Base-by-base conservation (phyloP, 768 basidiomycete species). In the Tulasnella sp. region DNA sequence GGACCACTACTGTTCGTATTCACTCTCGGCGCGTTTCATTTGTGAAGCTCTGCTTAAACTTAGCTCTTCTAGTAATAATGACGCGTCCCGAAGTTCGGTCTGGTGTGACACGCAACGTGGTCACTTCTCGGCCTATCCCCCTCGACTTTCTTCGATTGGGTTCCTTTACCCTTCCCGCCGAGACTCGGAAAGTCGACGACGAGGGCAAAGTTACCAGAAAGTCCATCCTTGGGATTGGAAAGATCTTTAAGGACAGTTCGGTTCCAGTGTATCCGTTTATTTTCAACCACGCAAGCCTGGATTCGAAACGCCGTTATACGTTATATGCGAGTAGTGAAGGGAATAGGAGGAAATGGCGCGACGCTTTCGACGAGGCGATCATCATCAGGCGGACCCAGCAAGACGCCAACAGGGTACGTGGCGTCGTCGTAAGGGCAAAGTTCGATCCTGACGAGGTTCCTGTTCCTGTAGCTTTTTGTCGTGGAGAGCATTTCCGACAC, bases 101-200 rank as follows among this genome's bases (percentile, higher is more conserved):
- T 14, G 81, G 80, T n/a, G 42, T 89, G 87, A 85, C 89, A 91
- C 54, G 84, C 88, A 72, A 81, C 72, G 58, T 83, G 60, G 88
- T 95, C 24, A 88, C 91, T 64, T 93, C 92, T 73, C 88, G 94
- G 80, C 95, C 95, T 41, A 90, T 96, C 78, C 93, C 94, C 4
- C 86, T 96, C 2, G 92, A 93, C 50, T 95, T 92, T 82, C 89
- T 96, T n/a, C 91, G 90, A 24, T 88, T 95, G 11, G 94, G 89
- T 41, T 86, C 89, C 22, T 96, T 96, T 84, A 87, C 88, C 28
- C 87, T 84, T 1, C 87, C 89, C 8, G 86, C 91, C 6, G 95
- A 94, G 82, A 87, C 85, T 74, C 90, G 93, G 46, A 92, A 89
- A 83, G 93, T 92, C 81, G 72, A 75, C 73, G 72, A 73, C 16